These are phyloP conservation scores for Balakata baccata DNA, from an alignment of 345 rosid species.

Conservation along the genomic window DNA sequence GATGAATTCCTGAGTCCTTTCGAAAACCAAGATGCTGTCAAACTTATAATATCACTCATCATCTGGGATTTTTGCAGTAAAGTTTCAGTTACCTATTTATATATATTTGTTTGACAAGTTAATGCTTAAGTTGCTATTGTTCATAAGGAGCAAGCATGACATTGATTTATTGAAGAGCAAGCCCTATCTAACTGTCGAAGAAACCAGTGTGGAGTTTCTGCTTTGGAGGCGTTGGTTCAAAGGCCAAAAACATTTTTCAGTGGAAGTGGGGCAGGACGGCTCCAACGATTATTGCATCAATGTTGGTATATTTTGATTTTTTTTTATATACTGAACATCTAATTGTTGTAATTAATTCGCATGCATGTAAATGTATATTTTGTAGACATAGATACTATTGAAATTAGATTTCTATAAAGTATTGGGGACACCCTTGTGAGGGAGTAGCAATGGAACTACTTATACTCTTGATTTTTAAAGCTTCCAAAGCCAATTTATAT, in stretches of 20 bases:
- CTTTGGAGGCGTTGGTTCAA: not conserved
- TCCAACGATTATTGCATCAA: not conserved
- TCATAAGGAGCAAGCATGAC: not conserved
- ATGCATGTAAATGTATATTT: not conserved
- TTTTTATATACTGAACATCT: no score
- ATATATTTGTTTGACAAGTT: no score
- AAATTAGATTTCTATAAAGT: no score
- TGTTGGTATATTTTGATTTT: not conserved
- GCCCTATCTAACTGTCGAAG: not conserved
- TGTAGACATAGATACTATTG: not conserved
- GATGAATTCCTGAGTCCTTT: constrained; percentile 10
- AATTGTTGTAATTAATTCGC: not conserved
- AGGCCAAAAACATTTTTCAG: constrained; percentile 14
- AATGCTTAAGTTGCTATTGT: not conserved
- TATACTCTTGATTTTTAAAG: not conserved
- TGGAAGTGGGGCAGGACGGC: constrained; percentile 3
- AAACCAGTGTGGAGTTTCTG: not conserved
- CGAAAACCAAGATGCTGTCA: not conserved
- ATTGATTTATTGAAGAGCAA: not conserved
- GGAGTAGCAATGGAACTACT: not conserved
- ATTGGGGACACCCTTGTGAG: not conserved
- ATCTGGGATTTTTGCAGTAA: not conserved
- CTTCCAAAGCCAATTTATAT: not conserved
- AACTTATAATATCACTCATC: not conserved
- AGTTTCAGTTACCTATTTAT: no score